Evolutionary conservation across 345 rosid species (phyloP), one percentile per base, ranked within the genome.

Genomic region (Acer saccharum): DNA sequence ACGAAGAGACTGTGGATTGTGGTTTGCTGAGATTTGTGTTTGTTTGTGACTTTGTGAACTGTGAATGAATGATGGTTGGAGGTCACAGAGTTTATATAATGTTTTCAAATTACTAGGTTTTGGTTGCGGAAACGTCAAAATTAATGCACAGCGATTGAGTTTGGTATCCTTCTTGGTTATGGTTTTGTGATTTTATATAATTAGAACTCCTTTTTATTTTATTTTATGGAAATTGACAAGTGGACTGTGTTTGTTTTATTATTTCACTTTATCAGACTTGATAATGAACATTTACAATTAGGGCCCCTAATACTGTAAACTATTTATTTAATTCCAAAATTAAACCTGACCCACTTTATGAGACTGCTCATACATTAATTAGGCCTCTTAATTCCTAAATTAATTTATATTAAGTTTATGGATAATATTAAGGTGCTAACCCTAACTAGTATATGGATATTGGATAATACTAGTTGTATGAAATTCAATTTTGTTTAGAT

Each of bases 51-150:
- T 32, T 1, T 32, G 35, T 32, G 35, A 32, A 32, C 35, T 35
- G 39, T 35, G 6, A 35, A 35, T 4, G 39, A 69, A 68, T 70
- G 23, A 57, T 76, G 74, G 32, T 68, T 68, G 76, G 65, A 20
- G 39, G 17, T 35, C 39, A n/a, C n/a, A 35, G 50, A 43, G 68
- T 68, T 75, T 80, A 76, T 82, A 74, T 76, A 67, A 14, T 46
- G 50, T 46, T 10, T 67, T 71, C 46, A 43, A 43, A 17, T 2
- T 20, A 43, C 46, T 41, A 1, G 46, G 11, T 43, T 78, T 66
- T 18, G 71, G 81, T 35, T 18, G 81, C 29, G 71, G 75, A 62
- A 46, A 25, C 23, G 57, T 77, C 75, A 64, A 65, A 23, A 68
- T 32, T 44, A 8, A 16, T 2, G 27, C 27, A n/a, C 27, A 58